A percentile compares a stretch with the other conserved stretches of the same genome.
phyloP scores from a whole-genome alignment of 1,139 yeast genomes.

The Hyphopichia buzzinii region DNA sequence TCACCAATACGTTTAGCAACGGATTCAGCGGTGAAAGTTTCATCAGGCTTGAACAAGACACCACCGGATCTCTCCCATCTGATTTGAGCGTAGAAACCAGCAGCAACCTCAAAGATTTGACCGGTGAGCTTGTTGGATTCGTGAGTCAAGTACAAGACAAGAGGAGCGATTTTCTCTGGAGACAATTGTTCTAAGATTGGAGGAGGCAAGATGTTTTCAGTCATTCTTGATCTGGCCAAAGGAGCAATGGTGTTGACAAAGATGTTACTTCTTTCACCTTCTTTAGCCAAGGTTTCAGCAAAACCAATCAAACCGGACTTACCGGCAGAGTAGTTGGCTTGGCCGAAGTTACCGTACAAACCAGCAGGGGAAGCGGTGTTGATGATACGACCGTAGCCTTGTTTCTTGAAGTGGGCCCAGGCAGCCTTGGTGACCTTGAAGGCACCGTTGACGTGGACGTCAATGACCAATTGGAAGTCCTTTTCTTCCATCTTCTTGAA shows the following conservation, averaged over 20 bases:
- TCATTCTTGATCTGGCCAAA: constrained; percentile 93
- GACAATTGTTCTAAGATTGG: constrained; percentile 75
- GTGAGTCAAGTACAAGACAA: constrained; percentile 78
- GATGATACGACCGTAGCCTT: constrained; percentile 81
- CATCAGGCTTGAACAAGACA: constrained; percentile 76
- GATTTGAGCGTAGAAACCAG: constrained; percentile 87
- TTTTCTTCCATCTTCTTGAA: constrained; percentile 80
- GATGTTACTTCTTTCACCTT: constrained; percentile 84
- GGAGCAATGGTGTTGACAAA: constrained; percentile 88
- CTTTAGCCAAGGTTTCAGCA: constrained; percentile 93
- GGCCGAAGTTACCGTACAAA: constrained; percentile 94
- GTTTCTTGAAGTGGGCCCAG: constrained; percentile 87
- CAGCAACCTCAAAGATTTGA: constrained; percentile 88
- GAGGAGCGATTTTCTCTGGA: constrained; percentile 89
- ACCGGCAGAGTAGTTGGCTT: constrained; percentile 93
- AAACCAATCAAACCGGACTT: constrained; percentile 88
- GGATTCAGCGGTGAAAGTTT: constrained; percentile 79
- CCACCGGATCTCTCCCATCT: constrained; percentile 96
- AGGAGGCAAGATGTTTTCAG: constrained; percentile 85
- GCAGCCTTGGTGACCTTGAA: constrained; percentile 85
- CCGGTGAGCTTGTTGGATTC: constrained; percentile 62
- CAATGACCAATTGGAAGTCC: constrained; percentile 76
- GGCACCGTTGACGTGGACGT: constrained; percentile 89
- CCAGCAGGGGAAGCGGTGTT: constrained; percentile 98
- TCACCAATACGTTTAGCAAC: constrained; percentile 69